These are phyloP conservation scores for Paramecium pentaurelia DNA, from an alignment of 73 alveolate genomes.

Conservation along the genomic window DNA sequence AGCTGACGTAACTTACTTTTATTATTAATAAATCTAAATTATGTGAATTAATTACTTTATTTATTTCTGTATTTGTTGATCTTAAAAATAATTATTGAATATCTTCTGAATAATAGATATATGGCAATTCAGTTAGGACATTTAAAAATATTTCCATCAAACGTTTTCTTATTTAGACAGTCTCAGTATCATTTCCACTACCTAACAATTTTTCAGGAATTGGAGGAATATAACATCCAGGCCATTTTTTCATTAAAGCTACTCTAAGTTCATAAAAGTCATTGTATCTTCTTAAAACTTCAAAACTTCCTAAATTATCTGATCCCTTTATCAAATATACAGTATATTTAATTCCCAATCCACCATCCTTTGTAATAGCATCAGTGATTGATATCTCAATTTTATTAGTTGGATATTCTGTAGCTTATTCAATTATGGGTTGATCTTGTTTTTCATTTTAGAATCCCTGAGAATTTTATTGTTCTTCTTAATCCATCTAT, in stretches of 20 bases:
- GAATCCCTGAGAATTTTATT: not conserved
- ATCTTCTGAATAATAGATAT: conserved; percentile 24
- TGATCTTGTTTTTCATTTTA: not conserved
- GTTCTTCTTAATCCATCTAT: not conserved
- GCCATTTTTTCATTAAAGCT: conserved; percentile 76
- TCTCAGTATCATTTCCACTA: conserved; percentile 17
- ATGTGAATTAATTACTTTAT: not conserved
- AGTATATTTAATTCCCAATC: not conserved
- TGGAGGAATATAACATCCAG: conserved; percentile 94
- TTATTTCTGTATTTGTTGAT: not conserved
- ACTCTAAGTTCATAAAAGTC: conserved; percentile 89
- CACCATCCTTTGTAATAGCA: not conserved
- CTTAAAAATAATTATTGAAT: not conserved
- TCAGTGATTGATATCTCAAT: not conserved
- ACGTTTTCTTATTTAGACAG: not conserved
- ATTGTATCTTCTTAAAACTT: conserved; percentile 76
- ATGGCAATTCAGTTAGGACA: not conserved
- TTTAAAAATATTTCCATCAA: not conserved
- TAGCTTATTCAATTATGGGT: not conserved
- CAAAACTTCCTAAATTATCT: conserved; percentile 46
- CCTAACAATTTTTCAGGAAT: conserved; percentile 66
- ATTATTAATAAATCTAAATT: not conserved
- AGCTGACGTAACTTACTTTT: not conserved
- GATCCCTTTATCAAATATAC: not conserved
- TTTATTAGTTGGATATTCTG: not conserved